Evolutionary conservation across 2,329 filamentous ascomycete species (phyloP), one percentile per base, ranked within the genome.

Genomic region (Epichloe festucae): DNA sequence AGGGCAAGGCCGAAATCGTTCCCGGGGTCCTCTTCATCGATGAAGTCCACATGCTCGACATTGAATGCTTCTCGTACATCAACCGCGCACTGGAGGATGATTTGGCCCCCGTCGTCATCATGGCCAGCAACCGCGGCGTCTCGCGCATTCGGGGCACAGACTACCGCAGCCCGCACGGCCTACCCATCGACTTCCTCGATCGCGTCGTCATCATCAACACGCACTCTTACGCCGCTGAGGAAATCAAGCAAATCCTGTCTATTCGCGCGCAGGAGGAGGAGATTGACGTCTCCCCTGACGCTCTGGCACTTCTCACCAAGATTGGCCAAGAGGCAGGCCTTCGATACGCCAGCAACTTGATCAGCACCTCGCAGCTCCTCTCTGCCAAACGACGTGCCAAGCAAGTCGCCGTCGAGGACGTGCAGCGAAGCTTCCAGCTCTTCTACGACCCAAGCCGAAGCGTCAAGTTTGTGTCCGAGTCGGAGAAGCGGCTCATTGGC

Each of bases 31-130:
- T 98, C 7, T 98, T 98, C 75, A 95, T 98, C 63, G 93, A 98
- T 63, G 93, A 98, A 73, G 91, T 98, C 5, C 93, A 98, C 75
- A 97, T 98, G 91, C 86, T 98, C 53, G 93, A 98, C 67, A 96
- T 97, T 57, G 93, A 98, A 70, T 97, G 91, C 74, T 98, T 95
- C 75, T 94, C 89, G 44, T 98, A 95, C 74, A 85, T 98, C 76
- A 98, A 98, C 74, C 87, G 93, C 49, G 93, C 93, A 1, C 77
- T 98, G 44, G 93, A 98, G 70, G 89, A 90, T 54, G 89, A 97
- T 62, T 78, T 98, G 35, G 89, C 93, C 1, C 93, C 93, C 40
- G 90, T 98, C 57, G 90, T 98, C 67, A 98, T 98, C 70, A 98
- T 98, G 93, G 93, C 93, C 51, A 95, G 87, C 76, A 98, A 98